Percentiles rank a stretch among this genome's conserved stretches.
These are phyloP conservation scores for Chloris gayana DNA, from an alignment of 176 grass and related monocot genomes.

Conservation along the genomic window DNA sequence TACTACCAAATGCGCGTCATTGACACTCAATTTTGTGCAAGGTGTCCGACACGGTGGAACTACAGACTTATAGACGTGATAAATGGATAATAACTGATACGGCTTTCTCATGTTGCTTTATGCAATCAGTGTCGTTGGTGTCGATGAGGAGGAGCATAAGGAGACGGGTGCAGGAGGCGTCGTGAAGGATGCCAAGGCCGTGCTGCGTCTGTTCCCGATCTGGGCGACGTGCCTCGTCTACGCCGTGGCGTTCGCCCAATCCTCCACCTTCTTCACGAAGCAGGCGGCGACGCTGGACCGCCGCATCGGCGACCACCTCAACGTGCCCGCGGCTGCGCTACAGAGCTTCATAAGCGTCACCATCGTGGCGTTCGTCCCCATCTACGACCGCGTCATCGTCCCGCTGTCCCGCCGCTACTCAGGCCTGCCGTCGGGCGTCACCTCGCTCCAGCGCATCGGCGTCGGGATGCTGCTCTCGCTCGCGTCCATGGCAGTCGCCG, in stretches of 20 bases:
- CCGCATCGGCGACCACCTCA: conserved; percentile 19
- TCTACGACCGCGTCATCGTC: conserved; percentile 65
- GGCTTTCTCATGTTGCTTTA: too few relatives aligned
- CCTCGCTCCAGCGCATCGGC: conserved; percentile 76
- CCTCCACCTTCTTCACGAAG: conserved; percentile 68
- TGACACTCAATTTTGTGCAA: background rate
- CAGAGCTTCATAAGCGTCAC: conserved; percentile 52
- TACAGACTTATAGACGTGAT: too few relatives aligned
- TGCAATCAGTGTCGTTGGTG: background rate
- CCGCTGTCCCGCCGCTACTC: conserved; percentile 45
- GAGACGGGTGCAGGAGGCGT: background rate
- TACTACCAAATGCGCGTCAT: background rate
- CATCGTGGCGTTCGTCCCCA: conserved; percentile 42
- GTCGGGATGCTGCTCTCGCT: conserved; percentile 57
- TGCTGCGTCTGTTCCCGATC: conserved; percentile 53
- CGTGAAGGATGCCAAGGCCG: conserved; percentile 29
- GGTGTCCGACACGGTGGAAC: background rate
- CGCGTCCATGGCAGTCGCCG: conserved; percentile 54
- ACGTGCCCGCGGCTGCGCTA: conserved; percentile 54
- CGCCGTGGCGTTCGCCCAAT: conserved; percentile 56
- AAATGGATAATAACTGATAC: too few relatives aligned
- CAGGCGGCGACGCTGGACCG: conserved; percentile 55
- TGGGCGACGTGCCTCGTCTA: conserved; percentile 69
- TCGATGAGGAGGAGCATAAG: conserved; percentile 23
- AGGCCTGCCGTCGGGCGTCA: conserved; percentile 46